A percentile compares a stretch with the other conserved stretches of the same genome.
These are phyloP conservation scores for Batrachochytrium dendrobatidis DNA, from an alignment of 371 early-diverging fungal genomes.

Conservation along the genomic window DNA sequence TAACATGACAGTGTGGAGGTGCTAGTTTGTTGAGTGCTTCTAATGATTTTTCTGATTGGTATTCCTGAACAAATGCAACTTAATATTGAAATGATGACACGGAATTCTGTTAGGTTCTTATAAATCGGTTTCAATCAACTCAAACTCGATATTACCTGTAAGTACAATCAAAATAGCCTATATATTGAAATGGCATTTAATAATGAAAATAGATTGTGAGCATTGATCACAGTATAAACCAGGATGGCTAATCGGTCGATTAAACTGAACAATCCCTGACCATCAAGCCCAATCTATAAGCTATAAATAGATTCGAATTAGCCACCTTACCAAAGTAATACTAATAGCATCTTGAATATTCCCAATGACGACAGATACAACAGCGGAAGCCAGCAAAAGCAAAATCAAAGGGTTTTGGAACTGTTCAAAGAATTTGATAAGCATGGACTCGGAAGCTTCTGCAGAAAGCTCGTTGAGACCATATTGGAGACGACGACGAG, in stretches of 20 bases:
- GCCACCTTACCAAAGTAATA: conserved; percentile 69
- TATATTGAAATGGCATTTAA: neutral
- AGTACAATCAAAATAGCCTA: conserved; percentile 85
- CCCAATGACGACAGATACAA: conserved; percentile 75
- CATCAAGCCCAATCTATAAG: too few species aligned
- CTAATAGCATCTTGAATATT: conserved; percentile 90
- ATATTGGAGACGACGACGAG: conserved; percentile 11
- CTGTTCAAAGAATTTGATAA: conserved; percentile 65
- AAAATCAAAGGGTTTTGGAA: conserved; percentile 79
- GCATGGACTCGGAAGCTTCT: conserved; percentile 52
- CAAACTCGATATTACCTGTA: too few species aligned
- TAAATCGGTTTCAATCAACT: too few species aligned
- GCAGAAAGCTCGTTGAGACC: conserved; percentile 55
- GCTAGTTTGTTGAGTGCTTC: conserved; percentile 82
- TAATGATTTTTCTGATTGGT: conserved; percentile 75
- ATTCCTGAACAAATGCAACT: conserved; percentile 90
- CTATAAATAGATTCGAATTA: conserved; percentile 1
- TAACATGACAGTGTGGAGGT: conserved; percentile 73
- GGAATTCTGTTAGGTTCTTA: too few species aligned
- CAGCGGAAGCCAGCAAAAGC: conserved; percentile 80
- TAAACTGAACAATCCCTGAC: too few species aligned
- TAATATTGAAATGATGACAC: too few species aligned
- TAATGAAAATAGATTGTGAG: conserved; percentile 4
- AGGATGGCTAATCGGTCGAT: too few species aligned
- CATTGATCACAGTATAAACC: neutral